Percentiles rank a stretch among this genome's conserved stretches.
Conservation (phyloP, 129 eudicot genomes). For the Flaveria trinervia region DNA sequence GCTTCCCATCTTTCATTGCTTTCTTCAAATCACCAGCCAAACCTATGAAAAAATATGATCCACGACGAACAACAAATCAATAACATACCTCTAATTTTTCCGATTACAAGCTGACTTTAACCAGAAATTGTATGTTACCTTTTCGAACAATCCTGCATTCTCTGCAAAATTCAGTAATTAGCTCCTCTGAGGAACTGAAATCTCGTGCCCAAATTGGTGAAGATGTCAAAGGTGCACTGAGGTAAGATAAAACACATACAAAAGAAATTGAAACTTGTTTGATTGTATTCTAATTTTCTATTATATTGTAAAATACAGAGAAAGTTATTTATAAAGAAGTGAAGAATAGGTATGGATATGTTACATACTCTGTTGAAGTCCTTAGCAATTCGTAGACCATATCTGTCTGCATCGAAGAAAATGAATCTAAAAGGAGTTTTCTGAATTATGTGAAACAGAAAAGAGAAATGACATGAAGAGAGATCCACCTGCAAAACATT, state of each 20-base stretch:
- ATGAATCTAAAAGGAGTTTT: constrained; percentile 26
- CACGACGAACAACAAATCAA: background rate
- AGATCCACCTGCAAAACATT: constrained; percentile 86
- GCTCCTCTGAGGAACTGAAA: constrained; percentile 87
- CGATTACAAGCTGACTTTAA: constrained; percentile 9
- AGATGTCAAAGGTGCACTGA: constrained; percentile 91
- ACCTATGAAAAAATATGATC: constrained; percentile 46
- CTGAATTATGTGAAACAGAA: constrained; percentile 15
- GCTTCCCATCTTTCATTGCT: constrained; percentile 99
- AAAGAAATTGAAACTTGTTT: constrained; percentile 4
- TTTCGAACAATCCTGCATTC: constrained; percentile 97
- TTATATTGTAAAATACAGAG: background rate
- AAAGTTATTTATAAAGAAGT: background rate
- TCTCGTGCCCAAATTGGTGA: constrained; percentile 98
- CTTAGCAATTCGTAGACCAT: constrained; percentile 98
- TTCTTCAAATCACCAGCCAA: constrained; percentile 98
- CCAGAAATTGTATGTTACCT: constrained; percentile 50
- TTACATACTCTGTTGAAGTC: constrained; percentile 91
- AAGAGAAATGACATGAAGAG: constrained; percentile 18
- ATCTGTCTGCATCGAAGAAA: constrained; percentile 73
- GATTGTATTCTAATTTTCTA: constrained; percentile 12
- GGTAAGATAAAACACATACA: constrained; percentile 13
- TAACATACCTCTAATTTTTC: background rate
- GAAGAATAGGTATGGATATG: constrained; percentile 15
- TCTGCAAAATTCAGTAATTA: constrained; percentile 97